Conservation (phyloP, 2,329 filamentous ascomycete species). For the Aspergillus sp. region DNA sequence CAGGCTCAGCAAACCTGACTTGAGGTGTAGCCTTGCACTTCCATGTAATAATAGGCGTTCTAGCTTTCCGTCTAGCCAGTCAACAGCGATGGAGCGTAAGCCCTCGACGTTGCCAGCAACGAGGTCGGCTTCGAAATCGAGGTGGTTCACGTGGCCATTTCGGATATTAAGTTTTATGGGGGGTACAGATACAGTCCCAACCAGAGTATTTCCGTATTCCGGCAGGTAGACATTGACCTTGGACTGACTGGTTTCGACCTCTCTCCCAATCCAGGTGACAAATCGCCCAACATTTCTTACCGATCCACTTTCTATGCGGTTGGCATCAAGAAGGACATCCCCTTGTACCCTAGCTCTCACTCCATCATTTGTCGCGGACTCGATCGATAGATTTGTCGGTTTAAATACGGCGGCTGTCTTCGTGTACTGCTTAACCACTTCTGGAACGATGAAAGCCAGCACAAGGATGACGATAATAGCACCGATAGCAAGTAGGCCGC, state of each 20-base stretch:
- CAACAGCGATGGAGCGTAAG: constrained; percentile 76
- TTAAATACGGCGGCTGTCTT: constrained; percentile 79
- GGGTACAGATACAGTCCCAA: constrained; percentile 77
- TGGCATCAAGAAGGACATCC: constrained; percentile 76
- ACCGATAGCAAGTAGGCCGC: constrained; percentile 60
- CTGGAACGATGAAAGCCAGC: constrained; percentile 77
- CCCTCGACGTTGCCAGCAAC: constrained; percentile 73
- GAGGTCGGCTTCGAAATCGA: constrained; percentile 79
- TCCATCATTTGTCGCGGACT: constrained; percentile 77
- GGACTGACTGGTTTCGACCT: constrained; percentile 72
- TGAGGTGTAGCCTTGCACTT: constrained; percentile 70
- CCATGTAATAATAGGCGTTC: constrained; percentile 70
- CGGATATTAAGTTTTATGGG: constrained; percentile 72
- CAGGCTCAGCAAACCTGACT: constrained; percentile 75
- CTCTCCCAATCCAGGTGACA: constrained; percentile 75
- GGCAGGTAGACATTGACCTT: constrained; percentile 76
- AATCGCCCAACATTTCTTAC: constrained; percentile 74
- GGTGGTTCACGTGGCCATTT: constrained; percentile 71
- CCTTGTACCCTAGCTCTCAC: constrained; percentile 78
- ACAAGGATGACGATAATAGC: constrained; percentile 68
- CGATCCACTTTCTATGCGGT: constrained; percentile 67
- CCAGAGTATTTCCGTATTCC: constrained; percentile 72
- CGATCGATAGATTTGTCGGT: constrained; percentile 79
- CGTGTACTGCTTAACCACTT: constrained; percentile 79
- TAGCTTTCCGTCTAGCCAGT: constrained; percentile 81